phyloP scores from a whole-genome alignment of 2,329 filamentous ascomycete genomes.

The Trichophyton benhamiae region DNA sequence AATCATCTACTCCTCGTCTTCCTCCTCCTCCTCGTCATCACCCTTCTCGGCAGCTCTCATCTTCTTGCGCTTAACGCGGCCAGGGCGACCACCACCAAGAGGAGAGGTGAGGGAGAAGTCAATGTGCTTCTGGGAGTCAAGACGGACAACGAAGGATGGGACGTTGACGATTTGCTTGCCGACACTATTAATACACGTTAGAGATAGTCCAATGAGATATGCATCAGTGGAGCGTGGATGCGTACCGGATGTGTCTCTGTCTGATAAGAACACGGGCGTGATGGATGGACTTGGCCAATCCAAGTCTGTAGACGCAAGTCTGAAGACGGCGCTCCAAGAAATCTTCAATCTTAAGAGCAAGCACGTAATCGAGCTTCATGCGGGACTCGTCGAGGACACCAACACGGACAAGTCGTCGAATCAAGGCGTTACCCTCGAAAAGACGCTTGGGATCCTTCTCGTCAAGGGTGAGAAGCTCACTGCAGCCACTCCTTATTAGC shows the following conservation, averaged over 20 bases:
- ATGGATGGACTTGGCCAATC: slow-evolving; percentile 99
- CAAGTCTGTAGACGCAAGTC: slow-evolving; percentile 99
- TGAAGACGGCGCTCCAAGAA: slow-evolving; percentile 99
- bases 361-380: slow-evolving; percentile 99
- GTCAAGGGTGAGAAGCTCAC: slow-evolving; percentile 98
- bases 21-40: slow-evolving; percentile 46
- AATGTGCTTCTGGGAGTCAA: slow-evolving; percentile 99
- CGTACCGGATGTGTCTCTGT: slow-evolving; percentile 89
- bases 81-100: slow-evolving; percentile 91
- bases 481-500: slow-evolving; percentile 29
- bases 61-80: slow-evolving; percentile 99
- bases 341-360: slow-evolving; percentile 98
- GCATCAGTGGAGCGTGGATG: background rate
- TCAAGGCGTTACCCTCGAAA: slow-evolving; percentile 99
- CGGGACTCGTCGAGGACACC: slow-evolving; percentile 99
- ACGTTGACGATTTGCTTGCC: slow-evolving; percentile 99
- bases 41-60: slow-evolving; percentile 80
- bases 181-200: slow-evolving; percentile 45
- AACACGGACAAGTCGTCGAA: slow-evolving; percentile 98
- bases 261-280: slow-evolving; percentile 99
- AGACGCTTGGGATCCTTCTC: slow-evolving; percentile 99
- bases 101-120: slow-evolving; percentile 97
- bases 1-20: slow-evolving; percentile 4
- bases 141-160: slow-evolving; percentile 96
- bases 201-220: background rate